phyloP scores from a whole-genome alignment of 768 basidiomycete species.

The Kwoniella sp. region DNA sequence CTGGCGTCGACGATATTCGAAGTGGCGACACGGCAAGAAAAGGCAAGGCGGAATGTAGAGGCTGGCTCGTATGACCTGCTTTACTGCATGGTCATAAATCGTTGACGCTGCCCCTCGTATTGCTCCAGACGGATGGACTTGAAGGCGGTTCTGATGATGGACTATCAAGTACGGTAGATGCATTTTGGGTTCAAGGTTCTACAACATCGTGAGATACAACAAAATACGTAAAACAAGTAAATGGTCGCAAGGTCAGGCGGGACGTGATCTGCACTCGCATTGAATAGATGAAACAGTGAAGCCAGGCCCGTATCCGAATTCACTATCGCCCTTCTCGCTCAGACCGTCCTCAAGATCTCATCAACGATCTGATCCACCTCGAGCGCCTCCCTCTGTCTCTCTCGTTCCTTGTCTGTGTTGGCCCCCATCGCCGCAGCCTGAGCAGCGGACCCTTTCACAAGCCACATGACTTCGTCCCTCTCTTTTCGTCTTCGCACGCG shows the following conservation, averaged over 20 bases:
- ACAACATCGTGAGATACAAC: background rate
- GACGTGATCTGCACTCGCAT: too few relatives aligned
- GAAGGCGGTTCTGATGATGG: too few relatives aligned
- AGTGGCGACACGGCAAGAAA: background rate
- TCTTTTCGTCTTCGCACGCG: slow-evolving; percentile 29
- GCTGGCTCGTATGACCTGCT: slow-evolving; percentile 17
- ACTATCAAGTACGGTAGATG: too few relatives aligned
- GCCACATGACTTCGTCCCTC: slow-evolving; percentile 42
- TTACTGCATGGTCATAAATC: too few relatives aligned
- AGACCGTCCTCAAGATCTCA: slow-evolving; percentile 29
- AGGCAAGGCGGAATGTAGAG: slow-evolving; percentile 14
- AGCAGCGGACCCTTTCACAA: slow-evolving; percentile 37
- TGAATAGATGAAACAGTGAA: too few relatives aligned
- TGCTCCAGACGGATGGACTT: too few relatives aligned
- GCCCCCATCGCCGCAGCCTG: background rate
- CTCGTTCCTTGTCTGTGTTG: background rate
- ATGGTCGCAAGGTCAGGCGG: background rate
- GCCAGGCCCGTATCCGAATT: too few relatives aligned
- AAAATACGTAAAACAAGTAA: background rate
- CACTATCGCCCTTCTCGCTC: background rate
- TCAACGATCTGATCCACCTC: slow-evolving; percentile 30
- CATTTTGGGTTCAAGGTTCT: slow-evolving; percentile 8
- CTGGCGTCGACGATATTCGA: slow-evolving; percentile 6
- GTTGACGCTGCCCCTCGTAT: too few relatives aligned
- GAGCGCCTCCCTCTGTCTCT: slow-evolving; percentile 7